phyloP scores from a whole-genome alignment of 176 grass and related monocot species.

The Alloteropsis semialata region DNA sequence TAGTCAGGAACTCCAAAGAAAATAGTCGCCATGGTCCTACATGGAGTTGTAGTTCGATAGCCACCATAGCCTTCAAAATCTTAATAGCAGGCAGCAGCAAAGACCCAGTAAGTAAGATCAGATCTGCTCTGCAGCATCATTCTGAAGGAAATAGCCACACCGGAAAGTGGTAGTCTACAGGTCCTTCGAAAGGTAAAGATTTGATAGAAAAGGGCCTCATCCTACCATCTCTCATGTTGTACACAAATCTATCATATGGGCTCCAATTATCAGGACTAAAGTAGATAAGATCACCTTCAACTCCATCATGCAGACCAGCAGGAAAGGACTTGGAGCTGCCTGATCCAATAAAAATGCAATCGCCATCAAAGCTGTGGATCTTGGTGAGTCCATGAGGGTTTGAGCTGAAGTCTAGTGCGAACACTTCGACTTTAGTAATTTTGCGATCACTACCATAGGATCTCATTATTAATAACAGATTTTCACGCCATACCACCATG shows the following conservation, averaged over 20 bases:
- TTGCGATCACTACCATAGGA: no score
- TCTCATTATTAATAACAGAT: no score
- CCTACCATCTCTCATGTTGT: background rate
- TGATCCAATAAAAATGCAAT: background rate
- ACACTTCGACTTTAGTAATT: slow-evolving; percentile 10
- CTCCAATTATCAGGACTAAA: background rate
- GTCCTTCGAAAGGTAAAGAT: background rate
- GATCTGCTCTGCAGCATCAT: background rate
- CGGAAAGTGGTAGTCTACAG: background rate
- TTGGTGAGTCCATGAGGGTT: slow-evolving; percentile 1
- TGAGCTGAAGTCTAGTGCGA: slow-evolving; percentile 15
- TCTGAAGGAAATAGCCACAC: slow-evolving; percentile 19
- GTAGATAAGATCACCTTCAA: no score
- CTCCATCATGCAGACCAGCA: slow-evolving; percentile 3
- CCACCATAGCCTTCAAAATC: background rate
- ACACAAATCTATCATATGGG: background rate
- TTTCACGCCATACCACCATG: no score
- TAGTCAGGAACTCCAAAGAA: background rate
- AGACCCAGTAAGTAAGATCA: background rate
- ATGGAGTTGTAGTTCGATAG: background rate
- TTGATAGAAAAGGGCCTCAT: background rate
- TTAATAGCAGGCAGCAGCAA: background rate
- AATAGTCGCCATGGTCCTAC: background rate
- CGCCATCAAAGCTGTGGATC: slow-evolving; percentile 4
- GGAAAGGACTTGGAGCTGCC: slow-evolving; percentile 22